These are phyloP conservation scores for Peniophora sp. DNA, from an alignment of 1,284 basidiomycete species.

Conservation along the genomic window DNA sequence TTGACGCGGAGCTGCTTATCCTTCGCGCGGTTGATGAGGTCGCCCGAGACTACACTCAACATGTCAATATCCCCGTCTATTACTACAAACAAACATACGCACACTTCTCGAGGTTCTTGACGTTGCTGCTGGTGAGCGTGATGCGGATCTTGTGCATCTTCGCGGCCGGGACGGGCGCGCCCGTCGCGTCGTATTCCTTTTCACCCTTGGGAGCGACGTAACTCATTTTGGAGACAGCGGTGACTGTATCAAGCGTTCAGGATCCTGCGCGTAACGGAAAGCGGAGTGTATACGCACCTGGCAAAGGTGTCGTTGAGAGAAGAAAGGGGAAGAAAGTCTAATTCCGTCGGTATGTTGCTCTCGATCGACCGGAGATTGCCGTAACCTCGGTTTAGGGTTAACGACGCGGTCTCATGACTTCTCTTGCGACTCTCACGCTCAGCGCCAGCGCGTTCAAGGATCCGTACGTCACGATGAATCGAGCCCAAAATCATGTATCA, in stretches of 20 bases:
- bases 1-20: slow-evolving; percentile 99
- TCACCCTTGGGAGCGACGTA: slow-evolving; percentile 96
- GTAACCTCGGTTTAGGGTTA: too few relatives aligned
- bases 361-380: too few relatives aligned
- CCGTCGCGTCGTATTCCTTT: slow-evolving; percentile 95
- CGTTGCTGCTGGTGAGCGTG: slow-evolving; percentile 96
- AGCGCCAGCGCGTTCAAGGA: too few relatives aligned
- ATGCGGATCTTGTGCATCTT: slow-evolving; percentile 99
- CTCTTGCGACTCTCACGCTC: too few relatives aligned
- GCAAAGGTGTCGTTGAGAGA: not conserved
- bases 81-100: slow-evolving; percentile 12
- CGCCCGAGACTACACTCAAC: slow-evolving; percentile 74
- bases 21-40: slow-evolving; percentile 98
- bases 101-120: slow-evolving; percentile 99
- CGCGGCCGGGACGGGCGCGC: slow-evolving; percentile 75
- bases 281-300: not conserved
- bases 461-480: too few relatives aligned
- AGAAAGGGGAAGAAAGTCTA: too few relatives aligned
- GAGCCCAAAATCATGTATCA: not conserved
- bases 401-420: too few relatives aligned
- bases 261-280: not conserved
- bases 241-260: slow-evolving; percentile 34
- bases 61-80: not conserved
- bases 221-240: slow-evolving; percentile 89
- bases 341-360: too few relatives aligned